phyloP scores from a whole-genome alignment of 2,329 filamentous ascomycete genomes.

The Xylariaceae sp. region DNA sequence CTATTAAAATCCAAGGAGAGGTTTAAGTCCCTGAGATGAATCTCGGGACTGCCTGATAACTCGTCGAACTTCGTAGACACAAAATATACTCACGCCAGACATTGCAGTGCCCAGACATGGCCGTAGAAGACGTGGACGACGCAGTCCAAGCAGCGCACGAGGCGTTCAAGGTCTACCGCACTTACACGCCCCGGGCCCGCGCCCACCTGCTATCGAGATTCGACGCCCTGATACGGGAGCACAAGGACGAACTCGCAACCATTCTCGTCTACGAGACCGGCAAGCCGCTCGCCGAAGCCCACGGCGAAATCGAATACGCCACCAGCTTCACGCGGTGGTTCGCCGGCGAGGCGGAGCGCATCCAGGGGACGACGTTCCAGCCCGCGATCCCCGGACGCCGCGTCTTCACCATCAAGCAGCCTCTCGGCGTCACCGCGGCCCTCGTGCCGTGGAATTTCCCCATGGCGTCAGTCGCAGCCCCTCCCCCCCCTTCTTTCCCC shows the following conservation, averaged over 20 bases:
- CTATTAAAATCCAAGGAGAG: no score
- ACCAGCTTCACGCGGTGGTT: conserved; percentile 60
- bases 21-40: no score
- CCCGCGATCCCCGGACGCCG: conserved; percentile 64
- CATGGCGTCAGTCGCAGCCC: conserved; percentile 49
- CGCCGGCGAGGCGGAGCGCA: conserved; percentile 50
- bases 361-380: conserved; percentile 62
- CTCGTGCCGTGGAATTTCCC: conserved; percentile 75
- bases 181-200: conserved; percentile 61
- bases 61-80: no score
- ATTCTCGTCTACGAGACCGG: conserved; percentile 66
- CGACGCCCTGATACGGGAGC: conserved; percentile 65
- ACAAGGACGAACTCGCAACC: conserved; percentile 63
- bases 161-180: conserved; percentile 64
- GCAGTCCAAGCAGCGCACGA: conserved; percentile 61
- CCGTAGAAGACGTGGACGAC: conserved; percentile 61
- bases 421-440: conserved; percentile 68
- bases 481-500: no score
- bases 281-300: conserved; percentile 57
- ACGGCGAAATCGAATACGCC: conserved; percentile 59
- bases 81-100: no score
- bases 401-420: conserved; percentile 74
- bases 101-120: conserved; percentile 47
- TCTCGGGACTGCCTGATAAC: no score
- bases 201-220: conserved; percentile 67